Conservation (phyloP, 768 basidiomycete genomes). For the Lenzites betulinus region DNA sequence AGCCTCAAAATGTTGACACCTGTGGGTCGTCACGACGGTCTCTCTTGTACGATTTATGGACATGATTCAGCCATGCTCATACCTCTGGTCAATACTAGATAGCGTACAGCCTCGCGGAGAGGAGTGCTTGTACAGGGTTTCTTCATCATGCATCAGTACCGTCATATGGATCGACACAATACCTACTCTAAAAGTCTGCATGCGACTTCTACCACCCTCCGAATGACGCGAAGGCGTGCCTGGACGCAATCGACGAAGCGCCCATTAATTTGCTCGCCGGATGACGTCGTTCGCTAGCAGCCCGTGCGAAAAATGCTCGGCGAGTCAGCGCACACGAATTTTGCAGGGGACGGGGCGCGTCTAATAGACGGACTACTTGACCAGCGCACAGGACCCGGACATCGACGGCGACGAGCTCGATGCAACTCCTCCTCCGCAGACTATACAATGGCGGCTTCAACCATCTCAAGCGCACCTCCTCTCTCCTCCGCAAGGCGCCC, state of each 20-base stretch:
- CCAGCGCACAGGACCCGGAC: neutral
- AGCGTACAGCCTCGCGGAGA: too few species aligned
- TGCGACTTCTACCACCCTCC: too few species aligned
- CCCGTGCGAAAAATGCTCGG: conserved; percentile 8
- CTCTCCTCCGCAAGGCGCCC: conserved; percentile 28
- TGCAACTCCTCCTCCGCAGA: conserved; percentile 31
- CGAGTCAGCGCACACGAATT: conserved; percentile 13
- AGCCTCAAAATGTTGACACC: too few species aligned
- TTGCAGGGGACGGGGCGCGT: neutral
- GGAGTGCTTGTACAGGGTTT: too few species aligned
- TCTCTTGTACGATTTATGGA: too few species aligned
- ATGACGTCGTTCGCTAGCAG: conserved; percentile 2
- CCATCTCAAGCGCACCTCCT: conserved; percentile 32
- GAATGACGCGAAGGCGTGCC: neutral
- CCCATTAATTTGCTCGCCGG: neutral
- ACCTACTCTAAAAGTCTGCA: too few species aligned
- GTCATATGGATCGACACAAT: too few species aligned
- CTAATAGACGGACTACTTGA: too few species aligned
- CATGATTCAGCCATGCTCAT: too few species aligned
- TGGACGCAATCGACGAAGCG: neutral
- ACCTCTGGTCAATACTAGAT: too few species aligned
- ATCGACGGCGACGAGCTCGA: conserved; percentile 1
- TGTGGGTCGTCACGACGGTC: too few species aligned
- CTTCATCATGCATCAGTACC: too few species aligned
- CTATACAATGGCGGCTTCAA: conserved; percentile 36